Base-by-base conservation (phyloP, 805 yeast genomes). In the Isabelozyma pseudorhagii region DNA sequence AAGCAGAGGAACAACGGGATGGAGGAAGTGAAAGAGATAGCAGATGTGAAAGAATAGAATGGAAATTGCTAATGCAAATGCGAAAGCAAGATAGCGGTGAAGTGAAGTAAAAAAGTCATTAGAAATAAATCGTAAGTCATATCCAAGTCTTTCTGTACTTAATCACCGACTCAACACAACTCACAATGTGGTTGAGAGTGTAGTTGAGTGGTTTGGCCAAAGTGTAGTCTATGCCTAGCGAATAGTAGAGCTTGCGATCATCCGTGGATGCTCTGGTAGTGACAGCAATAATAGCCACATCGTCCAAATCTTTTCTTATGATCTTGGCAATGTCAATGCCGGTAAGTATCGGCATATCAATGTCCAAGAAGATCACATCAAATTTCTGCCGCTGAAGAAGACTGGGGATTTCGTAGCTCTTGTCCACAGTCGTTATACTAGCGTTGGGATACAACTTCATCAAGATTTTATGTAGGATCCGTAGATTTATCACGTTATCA, bases 291-390 rank as follows among this genome's bases (percentile, higher is more conserved):
- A 71, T 48, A 4, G 71, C 74, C 43, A 66, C 51, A 3, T 55
- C 40, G 42, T 63, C 58, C 45, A 51, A 55, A 34, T 46, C 50
- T 38, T 51, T 40, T 39, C 63, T 46, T 2, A 64, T 53, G 15
- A 44, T 45, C 25, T 48, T 50, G n/a, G 75, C 68, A 18, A 75
- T 60, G 17, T 73, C 74, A 6, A 70, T 58, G 10, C 79, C 79
- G 15, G 69, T 58, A 15, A 74, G 60, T 10, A 54, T 57, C 5
- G 79, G 79, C 79, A 75, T 75, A 51, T 75, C 79, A 31, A 75
- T 75, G 53, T 75, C 79, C 40, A 74, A 59, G 46, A 74, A 75
- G 7, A 72, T 60, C 31, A 68, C 55, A 49, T 72, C 72, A 46
- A 58, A 69, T 14, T 42, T 38, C 28, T 54, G 50, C 1, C 49